These are phyloP conservation scores for Cercophora newfieldiana DNA, from an alignment of 495 filamentous ascomycete species.

Conservation along the genomic window DNA sequence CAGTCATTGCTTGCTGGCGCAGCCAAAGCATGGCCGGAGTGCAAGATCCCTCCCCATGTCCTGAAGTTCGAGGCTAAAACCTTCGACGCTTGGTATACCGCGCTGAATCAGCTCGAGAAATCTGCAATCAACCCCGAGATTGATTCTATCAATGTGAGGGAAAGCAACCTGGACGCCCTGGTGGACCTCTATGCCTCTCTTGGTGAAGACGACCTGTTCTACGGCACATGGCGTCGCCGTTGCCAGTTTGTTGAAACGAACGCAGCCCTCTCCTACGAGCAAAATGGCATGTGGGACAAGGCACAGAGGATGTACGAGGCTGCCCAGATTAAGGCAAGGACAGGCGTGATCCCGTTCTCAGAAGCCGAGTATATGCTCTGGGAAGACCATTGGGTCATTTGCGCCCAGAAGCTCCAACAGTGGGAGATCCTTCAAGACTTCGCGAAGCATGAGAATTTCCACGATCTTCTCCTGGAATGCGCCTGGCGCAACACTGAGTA, in stretches of 20 bases:
- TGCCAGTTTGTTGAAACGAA: constrained; percentile 97
- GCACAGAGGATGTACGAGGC: constrained; percentile 93
- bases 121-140: constrained; percentile 77
- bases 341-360: constrained; percentile 89
- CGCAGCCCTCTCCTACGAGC: constrained; percentile 93
- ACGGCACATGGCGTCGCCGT: constrained; percentile 93
- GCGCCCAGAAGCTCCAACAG: constrained; percentile 96
- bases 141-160: constrained; percentile 78
- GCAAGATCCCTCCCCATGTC: constrained; percentile 92
- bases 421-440: constrained; percentile 98
- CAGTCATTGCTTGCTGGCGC: constrained; percentile 85
- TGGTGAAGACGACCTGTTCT: constrained; percentile 95
- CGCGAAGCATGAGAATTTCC: constrained; percentile 98
- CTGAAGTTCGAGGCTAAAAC: constrained; percentile 89
- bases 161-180: constrained; percentile 92
- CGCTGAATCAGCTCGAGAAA: constrained; percentile 80
- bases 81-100: constrained; percentile 95
- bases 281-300: constrained; percentile 99
- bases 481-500: constrained; percentile 92
- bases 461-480: constrained; percentile 92
- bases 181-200: constrained; percentile 86
- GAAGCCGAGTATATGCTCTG: constrained; percentile 97
- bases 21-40: constrained; percentile 75
- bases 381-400: constrained; percentile 99
- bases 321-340: constrained; percentile 94